phyloP scores from a whole-genome alignment of 768 basidiomycete genomes.

The Kwoniella sp. region DNA sequence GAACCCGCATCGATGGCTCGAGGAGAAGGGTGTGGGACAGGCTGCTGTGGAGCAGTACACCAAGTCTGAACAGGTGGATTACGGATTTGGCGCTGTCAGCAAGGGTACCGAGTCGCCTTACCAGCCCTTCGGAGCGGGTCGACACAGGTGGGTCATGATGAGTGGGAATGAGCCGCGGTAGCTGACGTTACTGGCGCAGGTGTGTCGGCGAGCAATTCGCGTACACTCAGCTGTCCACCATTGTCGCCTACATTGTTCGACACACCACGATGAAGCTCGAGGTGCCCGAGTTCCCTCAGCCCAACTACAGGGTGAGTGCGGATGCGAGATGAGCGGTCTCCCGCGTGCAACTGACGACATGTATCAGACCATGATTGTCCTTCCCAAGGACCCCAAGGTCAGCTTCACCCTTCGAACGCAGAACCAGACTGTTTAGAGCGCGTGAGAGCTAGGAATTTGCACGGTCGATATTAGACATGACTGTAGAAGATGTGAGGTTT shows the following conservation, averaged over 20 bases:
- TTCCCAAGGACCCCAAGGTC: conserved; percentile 56
- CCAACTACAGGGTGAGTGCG: conserved; percentile 80
- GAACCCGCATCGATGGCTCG: conserved; percentile 81
- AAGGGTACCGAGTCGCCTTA: conserved; percentile 96
- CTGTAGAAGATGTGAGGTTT: too few relatives aligned
- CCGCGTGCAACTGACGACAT: neutral
- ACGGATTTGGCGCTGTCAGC: conserved; percentile 89
- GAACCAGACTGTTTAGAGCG: too few relatives aligned
- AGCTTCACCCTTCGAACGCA: conserved; percentile 25
- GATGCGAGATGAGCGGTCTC: neutral
- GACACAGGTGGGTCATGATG: conserved; percentile 86
- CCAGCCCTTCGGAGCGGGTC: conserved; percentile 94
- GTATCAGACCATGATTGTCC: conserved; percentile 82
- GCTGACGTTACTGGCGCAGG: conserved; percentile 1
- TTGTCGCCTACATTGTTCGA: conserved; percentile 74
- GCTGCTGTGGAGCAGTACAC: conserved; percentile 68
- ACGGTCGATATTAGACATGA: too few relatives aligned
- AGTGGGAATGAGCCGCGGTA: conserved; percentile 1
- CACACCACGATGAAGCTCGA: conserved; percentile 69
- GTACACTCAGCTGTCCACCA: conserved; percentile 82
- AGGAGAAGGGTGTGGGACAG: conserved; percentile 74
- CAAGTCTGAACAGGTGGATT: conserved; percentile 89
- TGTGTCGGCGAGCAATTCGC: conserved; percentile 64
- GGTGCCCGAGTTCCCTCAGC: conserved; percentile 61
- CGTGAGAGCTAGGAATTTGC: too few relatives aligned